Conservation (phyloP, 2,329 filamentous ascomycete genomes). For the Epichloe bromicola region DNA sequence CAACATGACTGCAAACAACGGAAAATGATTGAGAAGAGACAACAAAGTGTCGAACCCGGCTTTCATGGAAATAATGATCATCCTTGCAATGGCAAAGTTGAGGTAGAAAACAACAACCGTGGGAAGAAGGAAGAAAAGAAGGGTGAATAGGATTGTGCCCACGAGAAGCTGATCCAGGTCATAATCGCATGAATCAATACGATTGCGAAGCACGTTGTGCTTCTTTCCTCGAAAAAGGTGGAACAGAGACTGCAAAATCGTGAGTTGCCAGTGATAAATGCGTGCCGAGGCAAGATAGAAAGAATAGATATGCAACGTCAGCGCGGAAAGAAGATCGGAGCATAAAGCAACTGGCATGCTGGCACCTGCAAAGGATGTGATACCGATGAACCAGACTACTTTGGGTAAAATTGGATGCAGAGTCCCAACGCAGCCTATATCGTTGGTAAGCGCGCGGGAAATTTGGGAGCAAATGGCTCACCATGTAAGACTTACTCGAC, state of each 20-base stretch:
- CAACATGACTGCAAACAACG: constrained; percentile 92
- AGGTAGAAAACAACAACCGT: constrained; percentile 95
- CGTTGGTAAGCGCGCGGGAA: constrained; percentile 11
- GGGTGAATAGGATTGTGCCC: constrained; percentile 89
- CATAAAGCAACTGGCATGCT: constrained; percentile 95
- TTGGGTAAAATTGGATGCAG: constrained; percentile 70
- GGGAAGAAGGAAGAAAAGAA: constrained; percentile 87
- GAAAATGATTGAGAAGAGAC: constrained; percentile 94
- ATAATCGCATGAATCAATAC: constrained; percentile 98
- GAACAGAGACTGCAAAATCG: constrained; percentile 93
- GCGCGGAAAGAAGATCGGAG: constrained; percentile 79
- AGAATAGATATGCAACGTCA: constrained; percentile 93
- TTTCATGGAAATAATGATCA: constrained; percentile 90
- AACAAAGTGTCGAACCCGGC: constrained; percentile 82
- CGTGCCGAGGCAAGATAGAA: constrained; percentile 95
- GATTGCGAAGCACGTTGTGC: constrained; percentile 88
- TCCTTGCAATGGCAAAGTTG: constrained; percentile 86
- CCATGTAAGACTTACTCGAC: constrained; percentile 48
- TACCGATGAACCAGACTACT: constrained; percentile 84
- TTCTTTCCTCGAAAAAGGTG: constrained; percentile 98
- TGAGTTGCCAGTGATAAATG: constrained; percentile 98
- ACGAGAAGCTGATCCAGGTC: constrained; percentile 93
- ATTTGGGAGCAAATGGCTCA: constrained; percentile 7
- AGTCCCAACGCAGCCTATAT: constrained; percentile 58
- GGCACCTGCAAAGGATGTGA: constrained; percentile 87